phyloP scores from a whole-genome alignment of 495 filamentous ascomycete species.

The Penicillium arizonense region DNA sequence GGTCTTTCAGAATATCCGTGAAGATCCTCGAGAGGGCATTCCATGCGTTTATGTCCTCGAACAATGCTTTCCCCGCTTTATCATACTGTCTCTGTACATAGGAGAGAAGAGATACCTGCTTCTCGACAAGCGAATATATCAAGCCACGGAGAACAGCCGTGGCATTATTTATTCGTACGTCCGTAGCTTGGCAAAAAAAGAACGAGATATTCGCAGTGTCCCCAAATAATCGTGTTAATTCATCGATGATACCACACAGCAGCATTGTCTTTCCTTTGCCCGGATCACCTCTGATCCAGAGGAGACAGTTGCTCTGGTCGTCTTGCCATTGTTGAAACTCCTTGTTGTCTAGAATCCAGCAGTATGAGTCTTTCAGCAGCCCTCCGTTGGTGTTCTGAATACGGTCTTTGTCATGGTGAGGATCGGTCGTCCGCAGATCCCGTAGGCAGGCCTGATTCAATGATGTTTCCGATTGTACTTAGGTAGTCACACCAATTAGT shows the following conservation, averaged over 20 bases:
- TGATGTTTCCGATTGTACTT: constrained; percentile 6
- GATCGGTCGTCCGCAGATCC: constrained; percentile 30
- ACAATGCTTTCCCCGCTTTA: constrained; percentile 18
- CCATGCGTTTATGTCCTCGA: constrained; percentile 35
- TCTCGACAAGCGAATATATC: constrained; percentile 36
- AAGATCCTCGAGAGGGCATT: constrained; percentile 29
- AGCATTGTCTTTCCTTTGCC: constrained; percentile 42
- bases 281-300: constrained; percentile 30
- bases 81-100: constrained; percentile 19
- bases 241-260: constrained; percentile 39
- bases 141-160: constrained; percentile 39
- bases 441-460: constrained; percentile 2
- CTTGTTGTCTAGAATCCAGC: constrained; percentile 40
- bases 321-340: constrained; percentile 30
- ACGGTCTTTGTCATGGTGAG: constrained; percentile 34
- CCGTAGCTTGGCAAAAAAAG: constrained; percentile 48
- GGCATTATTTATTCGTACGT: constrained; percentile 35
- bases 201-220: constrained; percentile 27
- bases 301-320: background rate
- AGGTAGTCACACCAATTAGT: background rate
- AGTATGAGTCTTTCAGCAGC: constrained; percentile 38
- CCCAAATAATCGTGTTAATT: constrained; percentile 18
- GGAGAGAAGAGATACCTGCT: constrained; percentile 31
- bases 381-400: constrained; percentile 26
- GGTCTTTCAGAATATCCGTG: constrained; percentile 31